phyloP scores from a whole-genome alignment of 805 yeast genomes.

The Candida maesae region DNA sequence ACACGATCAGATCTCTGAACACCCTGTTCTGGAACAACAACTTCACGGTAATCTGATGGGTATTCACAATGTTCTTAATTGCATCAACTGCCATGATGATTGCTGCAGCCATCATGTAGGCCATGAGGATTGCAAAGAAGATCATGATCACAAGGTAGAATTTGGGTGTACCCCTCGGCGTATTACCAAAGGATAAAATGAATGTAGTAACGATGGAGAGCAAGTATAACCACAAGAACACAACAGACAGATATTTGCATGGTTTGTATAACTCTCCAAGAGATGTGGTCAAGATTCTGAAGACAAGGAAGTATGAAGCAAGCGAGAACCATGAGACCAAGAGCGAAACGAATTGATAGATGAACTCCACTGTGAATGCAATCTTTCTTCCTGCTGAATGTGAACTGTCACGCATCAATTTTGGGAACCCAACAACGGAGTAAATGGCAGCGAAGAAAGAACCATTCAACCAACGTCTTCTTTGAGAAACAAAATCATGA shows the following conservation, averaged over 20 bases:
- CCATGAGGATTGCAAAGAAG: constrained; percentile 86
- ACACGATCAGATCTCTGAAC: constrained; percentile 84
- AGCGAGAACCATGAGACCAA: constrained; percentile 90
- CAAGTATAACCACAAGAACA: constrained; percentile 81
- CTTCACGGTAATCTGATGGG: constrained; percentile 34
- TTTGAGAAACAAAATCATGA: constrained; percentile 83
- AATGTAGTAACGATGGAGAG: constrained; percentile 80
- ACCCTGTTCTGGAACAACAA: constrained; percentile 59
- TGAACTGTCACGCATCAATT: constrained; percentile 66
- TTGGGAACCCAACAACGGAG: constrained; percentile 71
- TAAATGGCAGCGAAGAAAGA: constrained; percentile 93
- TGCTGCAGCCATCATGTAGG: constrained; percentile 84
- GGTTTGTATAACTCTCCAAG: constrained; percentile 67
- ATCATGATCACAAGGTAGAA: constrained; percentile 72
- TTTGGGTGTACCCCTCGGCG: constrained; percentile 84
- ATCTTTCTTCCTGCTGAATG: constrained; percentile 69
- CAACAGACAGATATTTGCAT: constrained; percentile 73
- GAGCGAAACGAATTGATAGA: constrained; percentile 71
- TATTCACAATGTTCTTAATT: constrained; percentile 43
- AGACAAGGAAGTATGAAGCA: constrained; percentile 86
- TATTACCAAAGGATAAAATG: constrained; percentile 87
- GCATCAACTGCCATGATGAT: constrained; percentile 74
- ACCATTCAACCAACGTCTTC: constrained; percentile 97
- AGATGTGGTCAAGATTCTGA: constrained; percentile 79
- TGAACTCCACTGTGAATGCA: constrained; percentile 69